Evolutionary conservation across 2,329 filamentous ascomycete genomes (phyloP).

Genomic region (Ramularia endophylla): DNA sequence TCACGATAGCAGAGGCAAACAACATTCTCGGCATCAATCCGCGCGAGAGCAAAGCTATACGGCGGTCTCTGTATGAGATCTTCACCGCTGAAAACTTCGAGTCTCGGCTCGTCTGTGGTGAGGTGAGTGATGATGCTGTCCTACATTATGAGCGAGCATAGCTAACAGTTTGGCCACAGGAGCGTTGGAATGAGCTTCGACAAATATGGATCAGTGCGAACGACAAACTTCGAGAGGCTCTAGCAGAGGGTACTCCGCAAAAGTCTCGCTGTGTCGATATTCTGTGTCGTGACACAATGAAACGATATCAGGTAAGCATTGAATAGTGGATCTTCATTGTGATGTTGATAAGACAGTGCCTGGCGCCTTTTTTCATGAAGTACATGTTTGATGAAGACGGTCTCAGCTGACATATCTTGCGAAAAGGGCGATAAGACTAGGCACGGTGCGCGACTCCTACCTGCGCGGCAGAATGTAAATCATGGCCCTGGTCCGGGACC

Average conservation of each 20-base stretch:
- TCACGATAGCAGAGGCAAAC: slow-evolving; percentile 70
- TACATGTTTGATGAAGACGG: too few relatives aligned
- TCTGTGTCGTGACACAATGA: slow-evolving; percentile 70
- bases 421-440: slow-evolving; percentile 47
- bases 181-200: slow-evolving; percentile 67
- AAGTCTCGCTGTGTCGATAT: slow-evolving; percentile 64
- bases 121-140: slow-evolving; percentile 25
- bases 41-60: slow-evolving; percentile 59
- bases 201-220: slow-evolving; percentile 52
- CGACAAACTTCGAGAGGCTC: slow-evolving; percentile 16
- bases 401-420: too few relatives aligned
- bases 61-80: slow-evolving; percentile 60
- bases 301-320: slow-evolving; percentile 42
- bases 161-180: too few relatives aligned
- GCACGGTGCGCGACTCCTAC: slow-evolving; percentile 11
- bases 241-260: slow-evolving; percentile 24
- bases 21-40: slow-evolving; percentile 64
- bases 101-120: slow-evolving; percentile 66
- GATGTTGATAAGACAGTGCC: too few relatives aligned
- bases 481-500: slow-evolving; percentile 40
- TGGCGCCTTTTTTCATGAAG: too few relatives aligned
- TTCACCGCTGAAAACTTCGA: slow-evolving; percentile 62
- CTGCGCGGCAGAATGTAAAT: slow-evolving; percentile 18
- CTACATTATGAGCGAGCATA: too few relatives aligned
- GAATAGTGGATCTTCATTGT: too few relatives aligned